These are phyloP conservation scores for Domatiomyces globalis DNA, from an alignment of 2,329 filamentous ascomycete genomes.

Conservation along the genomic window DNA sequence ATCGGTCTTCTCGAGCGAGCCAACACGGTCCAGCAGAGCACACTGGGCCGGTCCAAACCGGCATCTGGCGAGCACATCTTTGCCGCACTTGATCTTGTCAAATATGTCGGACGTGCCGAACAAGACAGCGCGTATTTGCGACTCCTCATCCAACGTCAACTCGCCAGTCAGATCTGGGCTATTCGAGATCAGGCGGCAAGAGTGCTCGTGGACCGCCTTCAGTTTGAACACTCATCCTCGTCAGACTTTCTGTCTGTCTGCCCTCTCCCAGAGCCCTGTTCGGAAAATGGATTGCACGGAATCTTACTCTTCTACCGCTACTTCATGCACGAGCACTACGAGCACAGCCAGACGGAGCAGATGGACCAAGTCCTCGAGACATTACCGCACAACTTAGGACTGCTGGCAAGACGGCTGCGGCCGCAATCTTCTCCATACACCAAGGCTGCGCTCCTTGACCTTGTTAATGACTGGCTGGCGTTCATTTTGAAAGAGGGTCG, in stretches of 20 bases:
- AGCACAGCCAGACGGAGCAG: not conserved
- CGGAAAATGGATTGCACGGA: slow-evolving; percentile 30
- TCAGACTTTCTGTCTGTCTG: not conserved
- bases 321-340: slow-evolving; percentile 1
- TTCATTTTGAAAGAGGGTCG: slow-evolving; percentile 4
- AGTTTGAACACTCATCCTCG: not conserved
- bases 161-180: slow-evolving; percentile 32
- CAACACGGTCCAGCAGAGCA: not conserved
- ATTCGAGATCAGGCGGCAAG: slow-evolving; percentile 34
- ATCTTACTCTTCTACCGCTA: slow-evolving; percentile 20
- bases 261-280: slow-evolving; percentile 3
- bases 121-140: slow-evolving; percentile 23
- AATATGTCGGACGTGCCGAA: slow-evolving; percentile 18
- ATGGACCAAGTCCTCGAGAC: not conserved
- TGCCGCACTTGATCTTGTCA: slow-evolving; percentile 33
- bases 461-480: slow-evolving; percentile 10
- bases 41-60: not conserved
- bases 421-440: slow-evolving; percentile 8
- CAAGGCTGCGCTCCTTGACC: slow-evolving; percentile 9
- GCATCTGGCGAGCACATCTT: slow-evolving; percentile 23
- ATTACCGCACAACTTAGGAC: not conserved
- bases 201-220: slow-evolving; percentile 7
- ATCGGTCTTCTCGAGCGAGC: not conserved
- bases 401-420: not conserved
- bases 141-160: slow-evolving; percentile 23